phyloP scores from a whole-genome alignment of 305 asterid species.

The Withania somnifera region DNA sequence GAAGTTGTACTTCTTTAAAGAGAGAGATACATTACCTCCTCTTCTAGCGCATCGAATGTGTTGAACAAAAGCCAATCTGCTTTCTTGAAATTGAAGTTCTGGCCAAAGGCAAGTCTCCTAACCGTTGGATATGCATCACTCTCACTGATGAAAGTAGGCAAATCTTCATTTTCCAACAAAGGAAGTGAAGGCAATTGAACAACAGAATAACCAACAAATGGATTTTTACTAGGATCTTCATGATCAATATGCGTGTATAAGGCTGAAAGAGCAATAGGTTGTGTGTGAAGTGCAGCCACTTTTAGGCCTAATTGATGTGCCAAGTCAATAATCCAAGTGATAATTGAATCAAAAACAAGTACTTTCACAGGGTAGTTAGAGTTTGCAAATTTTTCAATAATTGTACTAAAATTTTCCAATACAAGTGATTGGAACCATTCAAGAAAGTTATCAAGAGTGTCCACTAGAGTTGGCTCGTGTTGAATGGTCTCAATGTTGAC shows the following conservation, averaged over 20 bases:
- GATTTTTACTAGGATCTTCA: neutral
- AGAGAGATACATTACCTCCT: conserved; percentile 12
- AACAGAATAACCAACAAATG: neutral
- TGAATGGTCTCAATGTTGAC: neutral
- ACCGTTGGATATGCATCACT: conserved; percentile 5
- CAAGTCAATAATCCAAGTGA: neutral
- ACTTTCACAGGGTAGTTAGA: neutral
- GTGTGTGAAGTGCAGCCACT: neutral
- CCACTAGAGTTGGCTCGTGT: neutral
- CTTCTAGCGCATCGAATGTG: conserved; percentile 24
- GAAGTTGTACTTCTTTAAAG: no score
- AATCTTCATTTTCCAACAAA: no score
- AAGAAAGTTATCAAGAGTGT: neutral
- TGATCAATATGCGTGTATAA: neutral
- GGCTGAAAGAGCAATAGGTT: neutral
- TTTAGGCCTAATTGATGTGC: neutral
- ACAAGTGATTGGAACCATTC: neutral
- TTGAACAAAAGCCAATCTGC: conserved; percentile 35
- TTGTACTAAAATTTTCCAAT: neutral
- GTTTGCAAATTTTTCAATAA: neutral
- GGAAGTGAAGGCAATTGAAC: no score
- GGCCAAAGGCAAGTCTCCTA: conserved; percentile 1
- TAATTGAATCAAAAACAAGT: neutral
- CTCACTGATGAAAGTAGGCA: neutral
- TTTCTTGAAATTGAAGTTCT: conserved; percentile 16